Base-by-base conservation (phyloP, 306 rosid genomes). In the Biancaea sappan region DNA sequence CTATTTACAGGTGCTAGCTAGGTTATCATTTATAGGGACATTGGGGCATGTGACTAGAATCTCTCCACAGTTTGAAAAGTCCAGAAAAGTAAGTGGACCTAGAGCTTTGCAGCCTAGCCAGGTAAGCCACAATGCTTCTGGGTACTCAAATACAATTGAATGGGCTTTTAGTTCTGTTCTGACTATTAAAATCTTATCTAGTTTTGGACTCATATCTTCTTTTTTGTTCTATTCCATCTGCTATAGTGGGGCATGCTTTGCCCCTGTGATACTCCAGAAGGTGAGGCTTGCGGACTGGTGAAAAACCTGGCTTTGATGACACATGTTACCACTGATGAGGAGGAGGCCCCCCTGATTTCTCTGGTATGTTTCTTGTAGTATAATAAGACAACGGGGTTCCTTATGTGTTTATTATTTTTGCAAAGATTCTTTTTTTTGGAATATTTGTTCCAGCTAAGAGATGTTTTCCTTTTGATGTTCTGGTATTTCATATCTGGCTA, bases 181-280 rank as follows among this genome's bases (percentile, higher is more conserved):
- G 35, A 61, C 28, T 28, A 6, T 4, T 46, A 32, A 63, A 61
- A 21, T 32, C 35, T 28, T 60, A 15, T 69, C 6, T 59, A 40
- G 37, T 64, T 58, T 40, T n/a, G 24, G 51, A 31, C 28, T 71
- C 34, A 10, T 71, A 4, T 18, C 29, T 73, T 46, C 16, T 26
- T 48, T 48, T 75, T 24, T 80, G 14, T 56, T 48, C 18, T 78
- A 34, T 29, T 67, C 28, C 37, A 67, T 70, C 44, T 76, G 66
- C 66, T 77, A 71, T 44, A 93, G 97, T 94, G 98, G 98, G 98
- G 98, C 59, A 94, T 94, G 98, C 98, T 91, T 72, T 94, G 98
- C 80, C 98, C 98, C 19, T 94, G 98, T 61, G 98, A 94, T 81
- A 94, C 98, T 77, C 98, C 98, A 40, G 98, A 94, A 81, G 98